Base-by-base conservation (phyloP, 257 asterid species). In the Cinchona pubescens region DNA sequence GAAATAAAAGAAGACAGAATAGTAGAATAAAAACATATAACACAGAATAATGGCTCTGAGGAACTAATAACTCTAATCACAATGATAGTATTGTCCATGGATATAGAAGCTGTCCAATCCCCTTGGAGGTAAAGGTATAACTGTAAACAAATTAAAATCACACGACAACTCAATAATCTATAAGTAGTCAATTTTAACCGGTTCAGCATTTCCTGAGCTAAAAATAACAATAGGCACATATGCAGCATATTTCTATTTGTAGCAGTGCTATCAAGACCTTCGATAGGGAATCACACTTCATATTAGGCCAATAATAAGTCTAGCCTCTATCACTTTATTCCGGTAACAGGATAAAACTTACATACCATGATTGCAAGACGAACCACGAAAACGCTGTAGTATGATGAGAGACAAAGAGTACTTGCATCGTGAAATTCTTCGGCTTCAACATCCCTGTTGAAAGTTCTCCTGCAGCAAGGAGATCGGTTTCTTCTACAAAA, bases 301-400 rank as follows among this genome's bases (percentile, higher is more conserved):
- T 61, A 27, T 32, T 30, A 2, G 21, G 51, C 70, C 25, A 34
- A 49, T n/a, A 45, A 58, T 30, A 55, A 45, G 21, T 16, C 3
- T 30, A 62, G 59, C 19, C 49, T 37, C 56, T 29, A 60, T 55
- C 42, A n/a, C 66, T 23, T 9, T 42, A 16, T 30, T 43, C 46
- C 25, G 12, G 34, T 42, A 6, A 34, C 51, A 34, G 40, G 48
- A 53, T 18, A 71, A 71, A 16, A 40, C 12, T 15, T 2, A 68
- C 83, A 10, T 78, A 93, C 98, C 98, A 93, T 93, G 81, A 93
- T 93, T n/a, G 98, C 97, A n/a, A 93, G 96, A 56, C 98, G 97
- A 80, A 90, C 98, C 11, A 83, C 92, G 56, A 93, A 93, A 49
- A 93, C 98, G 43, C 95, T 92, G 68, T 92, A 90, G 48, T 87